phyloP scores from a whole-genome alignment of 352 stramenopile species.

The Globisporangium takayamanum region DNA sequence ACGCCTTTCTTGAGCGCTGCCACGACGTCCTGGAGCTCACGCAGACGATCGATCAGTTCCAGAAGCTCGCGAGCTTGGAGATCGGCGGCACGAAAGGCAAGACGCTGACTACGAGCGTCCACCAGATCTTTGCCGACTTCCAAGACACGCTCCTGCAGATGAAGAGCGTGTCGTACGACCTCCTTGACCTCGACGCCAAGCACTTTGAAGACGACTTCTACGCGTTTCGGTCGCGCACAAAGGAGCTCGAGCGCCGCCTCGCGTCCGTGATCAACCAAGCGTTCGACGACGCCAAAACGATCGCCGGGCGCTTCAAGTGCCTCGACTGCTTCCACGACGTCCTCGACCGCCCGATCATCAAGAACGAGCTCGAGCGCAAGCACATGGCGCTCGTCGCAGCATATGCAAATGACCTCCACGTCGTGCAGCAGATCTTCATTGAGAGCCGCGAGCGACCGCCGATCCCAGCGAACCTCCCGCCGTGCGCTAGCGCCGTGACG shows the following conservation, averaged over 20 bases:
- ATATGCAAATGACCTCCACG: constrained; percentile 75
- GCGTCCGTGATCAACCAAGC: constrained; percentile 88
- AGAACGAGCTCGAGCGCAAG: constrained; percentile 87
- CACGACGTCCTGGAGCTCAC: constrained; percentile 89
- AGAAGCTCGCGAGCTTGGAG: constrained; percentile 84
- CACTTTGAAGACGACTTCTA: constrained; percentile 91
- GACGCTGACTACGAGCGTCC: constrained; percentile 84
- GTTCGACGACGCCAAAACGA: constrained; percentile 90
- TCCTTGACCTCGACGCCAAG: constrained; percentile 88
- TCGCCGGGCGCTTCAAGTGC: constrained; percentile 85
- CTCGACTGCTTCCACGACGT: constrained; percentile 90
- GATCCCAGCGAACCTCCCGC: constrained; percentile 86
- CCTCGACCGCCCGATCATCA: constrained; percentile 76
- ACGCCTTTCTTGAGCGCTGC: constrained; percentile 89
- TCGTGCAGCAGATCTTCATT: constrained; percentile 88
- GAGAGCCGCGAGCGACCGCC: constrained; percentile 81
- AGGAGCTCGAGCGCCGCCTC: constrained; percentile 83
- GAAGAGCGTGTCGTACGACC: constrained; percentile 79
- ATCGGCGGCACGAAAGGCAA: constrained; percentile 92
- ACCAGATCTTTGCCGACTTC: constrained; percentile 87
- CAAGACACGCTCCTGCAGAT: constrained; percentile 69
- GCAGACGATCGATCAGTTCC: constrained; percentile 87
- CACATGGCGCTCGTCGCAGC: constrained; percentile 72
- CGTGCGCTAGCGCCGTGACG: constrained; percentile 86
- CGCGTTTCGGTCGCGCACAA: constrained; percentile 83